A percentile compares a stretch with the other conserved stretches of the same genome.
Evolutionary conservation across 257 asterid species (phyloP).

Genomic region (Knoxia roxburghii): DNA sequence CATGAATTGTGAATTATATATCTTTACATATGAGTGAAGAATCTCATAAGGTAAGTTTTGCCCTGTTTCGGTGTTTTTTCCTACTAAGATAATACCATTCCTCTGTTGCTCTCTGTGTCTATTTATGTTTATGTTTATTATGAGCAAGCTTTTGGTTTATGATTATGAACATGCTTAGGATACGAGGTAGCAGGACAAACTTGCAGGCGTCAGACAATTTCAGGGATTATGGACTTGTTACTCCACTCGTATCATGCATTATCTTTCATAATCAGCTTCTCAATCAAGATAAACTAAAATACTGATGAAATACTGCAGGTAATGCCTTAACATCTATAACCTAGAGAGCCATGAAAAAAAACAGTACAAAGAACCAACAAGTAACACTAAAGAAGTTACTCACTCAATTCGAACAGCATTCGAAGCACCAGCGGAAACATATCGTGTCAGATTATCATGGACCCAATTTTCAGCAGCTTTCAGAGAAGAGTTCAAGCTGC

Average conservation of each 20-base stretch:
- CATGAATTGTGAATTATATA: not conserved
- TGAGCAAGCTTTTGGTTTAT: no score
- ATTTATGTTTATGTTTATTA: not conserved
- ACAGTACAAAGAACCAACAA: no score
- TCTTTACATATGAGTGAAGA: not conserved
- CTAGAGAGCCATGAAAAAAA: no score
- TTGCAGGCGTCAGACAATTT: not conserved
- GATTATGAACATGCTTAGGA: not conserved
- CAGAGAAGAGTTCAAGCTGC: slow-evolving; percentile 53
- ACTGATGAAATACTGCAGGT: not conserved
- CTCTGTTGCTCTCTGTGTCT: not conserved
- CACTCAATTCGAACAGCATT: slow-evolving; percentile 64
- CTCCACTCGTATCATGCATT: not conserved
- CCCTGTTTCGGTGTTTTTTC: not conserved
- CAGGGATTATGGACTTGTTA: not conserved
- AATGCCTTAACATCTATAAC: no score
- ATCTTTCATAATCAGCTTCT: not conserved
- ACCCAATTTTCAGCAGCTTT: slow-evolving; percentile 85
- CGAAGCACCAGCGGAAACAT: slow-evolving; percentile 44
- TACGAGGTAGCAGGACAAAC: not conserved
- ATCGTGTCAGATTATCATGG: slow-evolving; percentile 83
- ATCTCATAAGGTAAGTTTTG: not conserved
- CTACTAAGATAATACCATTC: not conserved
- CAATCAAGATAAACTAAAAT: not conserved
- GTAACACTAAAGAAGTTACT: no score